Conservation (phyloP, 1,284 basidiomycete species). For the Cerrena zonata region DNA sequence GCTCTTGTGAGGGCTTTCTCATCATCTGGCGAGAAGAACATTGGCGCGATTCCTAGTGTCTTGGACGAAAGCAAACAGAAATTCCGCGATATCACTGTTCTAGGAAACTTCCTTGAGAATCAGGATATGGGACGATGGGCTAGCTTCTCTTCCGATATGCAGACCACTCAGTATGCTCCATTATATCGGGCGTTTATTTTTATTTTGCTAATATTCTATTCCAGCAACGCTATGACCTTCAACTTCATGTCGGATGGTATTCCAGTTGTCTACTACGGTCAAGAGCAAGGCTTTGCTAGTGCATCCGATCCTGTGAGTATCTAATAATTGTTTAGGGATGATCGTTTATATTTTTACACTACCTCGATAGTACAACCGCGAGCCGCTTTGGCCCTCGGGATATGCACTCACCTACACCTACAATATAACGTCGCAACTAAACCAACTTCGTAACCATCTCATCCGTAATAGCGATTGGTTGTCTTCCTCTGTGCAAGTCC, state of each 20-base stretch:
- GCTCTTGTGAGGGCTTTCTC: conserved; percentile 37
- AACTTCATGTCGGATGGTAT: conserved; percentile 37
- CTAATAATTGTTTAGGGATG: too few species aligned
- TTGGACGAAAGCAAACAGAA: conserved; percentile 30
- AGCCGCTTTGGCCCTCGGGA: conserved; percentile 68
- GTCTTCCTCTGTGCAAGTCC: conserved; percentile 48
- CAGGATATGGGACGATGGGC: conserved; percentile 52
- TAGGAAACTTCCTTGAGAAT: conserved; percentile 58
- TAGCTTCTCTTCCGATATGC: conserved; percentile 34
- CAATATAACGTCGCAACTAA: conserved; percentile 46
- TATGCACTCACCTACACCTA: conserved; percentile 60
- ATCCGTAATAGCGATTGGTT: conserved; percentile 59
- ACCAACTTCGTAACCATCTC: too few species aligned
- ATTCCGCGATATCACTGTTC: too few species aligned
- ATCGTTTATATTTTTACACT: too few species aligned
- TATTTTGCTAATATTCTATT: too few species aligned
- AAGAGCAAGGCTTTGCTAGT: conserved; percentile 46
- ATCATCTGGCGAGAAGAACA: too few species aligned
- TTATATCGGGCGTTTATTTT: too few species aligned
- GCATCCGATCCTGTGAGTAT: conserved; percentile 23
- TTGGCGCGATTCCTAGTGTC: conserved; percentile 25
- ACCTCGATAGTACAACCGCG: too few species aligned
- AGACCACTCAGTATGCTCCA: conserved; percentile 33
- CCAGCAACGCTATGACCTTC: conserved; percentile 33
- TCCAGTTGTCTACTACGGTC: conserved; percentile 53